These are phyloP conservation scores for Suhomyces sp. DNA, from an alignment of 805 yeast species.

Conservation along the genomic window DNA sequence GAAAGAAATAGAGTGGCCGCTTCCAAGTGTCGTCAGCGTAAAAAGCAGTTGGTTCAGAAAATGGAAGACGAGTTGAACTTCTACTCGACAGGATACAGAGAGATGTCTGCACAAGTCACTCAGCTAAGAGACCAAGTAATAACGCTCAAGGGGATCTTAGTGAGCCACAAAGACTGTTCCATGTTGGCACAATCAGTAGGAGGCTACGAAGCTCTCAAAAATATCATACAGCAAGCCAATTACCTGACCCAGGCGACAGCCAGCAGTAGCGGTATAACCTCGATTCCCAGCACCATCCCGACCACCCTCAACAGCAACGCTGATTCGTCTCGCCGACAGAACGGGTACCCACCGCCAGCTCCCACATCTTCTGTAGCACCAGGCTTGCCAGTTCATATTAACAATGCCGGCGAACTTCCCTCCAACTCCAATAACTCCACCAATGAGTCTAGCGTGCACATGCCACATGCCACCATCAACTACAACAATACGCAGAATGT, in stretches of 20 bases:
- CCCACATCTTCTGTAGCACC: slow-evolving; percentile 2
- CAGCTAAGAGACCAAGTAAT: slow-evolving; percentile 57
- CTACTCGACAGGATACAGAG: slow-evolving; percentile 68
- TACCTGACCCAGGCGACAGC: slow-evolving; percentile 26
- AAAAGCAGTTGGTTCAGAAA: slow-evolving; percentile 80
- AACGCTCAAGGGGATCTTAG: slow-evolving; percentile 45
- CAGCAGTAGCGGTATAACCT: slow-evolving; percentile 18
- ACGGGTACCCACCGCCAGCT: slow-evolving; percentile 2
- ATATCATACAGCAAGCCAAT: slow-evolving; percentile 36
- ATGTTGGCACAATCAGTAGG: slow-evolving; percentile 42
- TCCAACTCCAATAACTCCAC: slow-evolving; percentile 4
- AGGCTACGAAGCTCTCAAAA: slow-evolving; percentile 43
- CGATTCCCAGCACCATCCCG: slow-evolving; percentile 40
- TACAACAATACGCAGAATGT: neutral
- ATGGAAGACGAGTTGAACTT: slow-evolving; percentile 77
- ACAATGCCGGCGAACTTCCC: neutral
- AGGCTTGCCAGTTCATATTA: slow-evolving; percentile 1
- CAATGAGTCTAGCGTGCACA: slow-evolving; percentile 2
- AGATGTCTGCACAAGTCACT: slow-evolving; percentile 56
- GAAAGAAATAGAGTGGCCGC: slow-evolving; percentile 96
- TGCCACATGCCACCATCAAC: neutral
- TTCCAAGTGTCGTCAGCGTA: slow-evolving; percentile 89
- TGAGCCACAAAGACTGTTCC: slow-evolving; percentile 51
- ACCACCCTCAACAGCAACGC: slow-evolving; percentile 27
- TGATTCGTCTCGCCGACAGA: neutral